Conservation (phyloP, 2,329 filamentous ascomycete genomes). For the Fusarium sp. region DNA sequence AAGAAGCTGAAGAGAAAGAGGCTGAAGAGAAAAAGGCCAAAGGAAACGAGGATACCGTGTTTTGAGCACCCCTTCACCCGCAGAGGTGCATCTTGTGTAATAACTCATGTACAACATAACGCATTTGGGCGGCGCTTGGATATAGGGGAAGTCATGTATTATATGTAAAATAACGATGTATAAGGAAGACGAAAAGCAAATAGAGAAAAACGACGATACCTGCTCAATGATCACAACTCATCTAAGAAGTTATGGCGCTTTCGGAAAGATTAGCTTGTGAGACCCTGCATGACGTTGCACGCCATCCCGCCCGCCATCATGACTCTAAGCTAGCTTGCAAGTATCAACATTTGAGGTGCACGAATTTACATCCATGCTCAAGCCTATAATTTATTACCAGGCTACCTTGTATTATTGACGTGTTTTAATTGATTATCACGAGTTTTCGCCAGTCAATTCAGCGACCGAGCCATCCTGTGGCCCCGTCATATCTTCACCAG, state of each 20-base stretch:
- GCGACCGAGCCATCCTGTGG: constrained; percentile 12
- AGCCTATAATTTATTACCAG: background rate
- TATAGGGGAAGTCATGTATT: constrained; percentile 25
- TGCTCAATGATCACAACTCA: background rate
- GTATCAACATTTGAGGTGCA: background rate
- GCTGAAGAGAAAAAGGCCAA: constrained; percentile 23
- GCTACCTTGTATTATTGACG: background rate
- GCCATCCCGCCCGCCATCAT: constrained; percentile 31
- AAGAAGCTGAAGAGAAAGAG: constrained; percentile 11
- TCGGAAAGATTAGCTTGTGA: constrained; percentile 32
- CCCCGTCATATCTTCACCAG: constrained; percentile 19
- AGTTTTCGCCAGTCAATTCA: constrained; percentile 4
- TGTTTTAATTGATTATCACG: background rate
- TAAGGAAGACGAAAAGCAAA: constrained; percentile 12
- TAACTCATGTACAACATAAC: constrained; percentile 41
- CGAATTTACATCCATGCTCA: background rate
- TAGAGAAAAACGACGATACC: constrained; percentile 7
- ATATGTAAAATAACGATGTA: constrained; percentile 34
- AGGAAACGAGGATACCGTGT: constrained; percentile 26
- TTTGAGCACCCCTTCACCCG: constrained; percentile 20
- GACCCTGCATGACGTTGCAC: constrained; percentile 32
- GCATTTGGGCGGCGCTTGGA: constrained; percentile 38
- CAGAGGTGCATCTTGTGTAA: constrained; percentile 23
- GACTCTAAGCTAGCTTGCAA: constrained; percentile 18
- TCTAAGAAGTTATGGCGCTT: constrained; percentile 6